Conservation (phyloP, 306 rosid species). For the Castanea crenata region DNA sequence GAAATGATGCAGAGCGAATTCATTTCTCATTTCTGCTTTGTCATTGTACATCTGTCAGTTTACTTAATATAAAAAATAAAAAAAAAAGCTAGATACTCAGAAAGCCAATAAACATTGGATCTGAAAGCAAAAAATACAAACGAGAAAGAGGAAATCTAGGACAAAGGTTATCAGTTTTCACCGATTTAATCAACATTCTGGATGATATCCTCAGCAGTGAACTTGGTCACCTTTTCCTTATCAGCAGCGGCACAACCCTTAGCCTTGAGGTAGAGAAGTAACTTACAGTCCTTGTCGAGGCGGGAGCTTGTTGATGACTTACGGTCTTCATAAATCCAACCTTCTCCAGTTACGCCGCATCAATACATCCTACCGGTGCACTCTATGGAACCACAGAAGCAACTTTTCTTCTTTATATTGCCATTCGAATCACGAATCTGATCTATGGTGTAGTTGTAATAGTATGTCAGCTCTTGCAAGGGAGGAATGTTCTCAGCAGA, state of each 20-base stretch:
- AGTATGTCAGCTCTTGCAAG: constrained; percentile 73
- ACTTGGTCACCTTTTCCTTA: constrained; percentile 94
- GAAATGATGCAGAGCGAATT: too few species aligned
- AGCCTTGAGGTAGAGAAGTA: constrained; percentile 86
- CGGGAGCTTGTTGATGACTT: constrained; percentile 68
- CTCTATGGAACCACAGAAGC: constrained; percentile 75
- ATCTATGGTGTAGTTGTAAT: constrained; percentile 74
- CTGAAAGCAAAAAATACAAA: too few species aligned
- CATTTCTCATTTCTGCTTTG: too few species aligned
- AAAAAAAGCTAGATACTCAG: too few species aligned
- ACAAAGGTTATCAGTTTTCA: too few species aligned
- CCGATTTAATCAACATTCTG: constrained; percentile 64
- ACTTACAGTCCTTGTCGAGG: constrained; percentile 83
- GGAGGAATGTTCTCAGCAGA: constrained; percentile 96
- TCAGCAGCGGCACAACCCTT: constrained; percentile 94
- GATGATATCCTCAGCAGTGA: constrained; percentile 91
- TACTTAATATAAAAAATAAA: too few species aligned
- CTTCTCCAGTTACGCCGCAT: constrained; percentile 10
- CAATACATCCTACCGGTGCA: constrained; percentile 88
- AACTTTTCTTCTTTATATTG: constrained; percentile 68
- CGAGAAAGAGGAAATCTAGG: too few species aligned
- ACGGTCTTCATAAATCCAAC: neutral
- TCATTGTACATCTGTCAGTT: too few species aligned
- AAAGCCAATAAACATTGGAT: too few species aligned
- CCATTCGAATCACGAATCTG: constrained; percentile 75